phyloP scores from a whole-genome alignment of 345 rosid genomes.

The Salix purpurea region DNA sequence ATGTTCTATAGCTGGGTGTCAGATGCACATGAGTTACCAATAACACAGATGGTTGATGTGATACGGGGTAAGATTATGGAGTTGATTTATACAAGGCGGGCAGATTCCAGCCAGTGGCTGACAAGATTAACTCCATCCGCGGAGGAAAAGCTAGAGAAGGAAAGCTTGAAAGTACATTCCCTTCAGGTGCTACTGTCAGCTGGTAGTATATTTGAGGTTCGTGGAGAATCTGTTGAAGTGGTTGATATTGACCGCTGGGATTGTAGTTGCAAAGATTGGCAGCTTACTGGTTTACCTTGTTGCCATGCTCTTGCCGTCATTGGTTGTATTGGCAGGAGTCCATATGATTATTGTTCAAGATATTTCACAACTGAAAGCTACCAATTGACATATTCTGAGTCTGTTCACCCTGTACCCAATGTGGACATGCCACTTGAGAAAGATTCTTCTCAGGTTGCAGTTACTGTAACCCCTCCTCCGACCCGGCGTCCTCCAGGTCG shows the following conservation, averaged over 20 bases:
- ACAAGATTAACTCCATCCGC: constrained; percentile 69
- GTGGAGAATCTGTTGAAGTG: constrained; percentile 62
- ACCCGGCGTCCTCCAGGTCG: constrained; percentile 81
- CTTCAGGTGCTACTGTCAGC: constrained; percentile 56
- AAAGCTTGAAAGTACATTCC: constrained; percentile 40
- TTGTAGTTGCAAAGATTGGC: constrained; percentile 90
- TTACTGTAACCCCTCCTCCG: constrained; percentile 84
- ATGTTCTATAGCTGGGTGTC: constrained; percentile 77
- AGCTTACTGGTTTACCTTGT: constrained; percentile 78
- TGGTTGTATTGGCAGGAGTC: constrained; percentile 45
- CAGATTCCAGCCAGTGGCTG: constrained; percentile 49
- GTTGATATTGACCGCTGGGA: constrained; percentile 72
- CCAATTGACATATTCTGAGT: constrained; percentile 61
- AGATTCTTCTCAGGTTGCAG: constrained; percentile 45
- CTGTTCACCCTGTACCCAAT: constrained; percentile 60
- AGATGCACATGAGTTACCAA: constrained; percentile 80
- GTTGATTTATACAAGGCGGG: constrained; percentile 47
- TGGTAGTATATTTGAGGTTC: constrained; percentile 75
- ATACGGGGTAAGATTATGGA: constrained; percentile 71
- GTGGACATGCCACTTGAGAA: constrained; percentile 41
- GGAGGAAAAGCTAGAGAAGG: constrained; percentile 74
- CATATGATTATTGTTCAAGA: constrained; percentile 70
- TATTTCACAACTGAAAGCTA: constrained; percentile 68
- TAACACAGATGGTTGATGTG: constrained; percentile 88
- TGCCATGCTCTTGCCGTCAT: constrained; percentile 71